Base-by-base conservation (phyloP, 2,329 filamentous ascomycete species). In the Proliferodiscus dingleyae region DNA sequence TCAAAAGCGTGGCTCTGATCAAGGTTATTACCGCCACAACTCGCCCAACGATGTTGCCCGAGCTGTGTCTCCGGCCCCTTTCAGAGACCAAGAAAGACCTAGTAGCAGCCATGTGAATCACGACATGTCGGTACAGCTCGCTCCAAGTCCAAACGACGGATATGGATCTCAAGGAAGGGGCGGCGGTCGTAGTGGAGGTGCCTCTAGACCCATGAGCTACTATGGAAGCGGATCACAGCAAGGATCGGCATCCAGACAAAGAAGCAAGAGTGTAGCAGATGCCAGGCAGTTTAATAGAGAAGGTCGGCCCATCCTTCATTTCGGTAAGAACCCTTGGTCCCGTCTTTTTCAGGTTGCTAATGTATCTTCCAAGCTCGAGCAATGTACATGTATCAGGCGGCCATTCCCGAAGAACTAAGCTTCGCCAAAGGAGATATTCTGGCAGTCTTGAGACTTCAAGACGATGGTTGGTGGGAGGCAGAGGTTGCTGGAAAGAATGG, bases 391-490 rank as follows among this genome's bases (percentile, higher is more conserved):
- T 98, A 98, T 66, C 82, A 86, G 61, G 89, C 93, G 2, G 91
- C 89, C 18, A 98, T 98, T 47, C 89, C 91, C 0, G 93, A 97
- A 64, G 94, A 98, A 68, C 72, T 98, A 16, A 85, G 86, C 11
- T 98, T 98, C 66, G 75, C 76, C 37, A 98, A 98, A 71, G 90
- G 90, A 38, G 94, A 98, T 62, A 81, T 91, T 48, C 74, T 98
- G 11, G 89, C 91, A 2, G 83, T 98, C 11, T 72, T 96, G 37
- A 78, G 90, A 49, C 81, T 95, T 60, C 93, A 98, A 68, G 93
- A 98, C 64, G 93, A 98, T 63, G 93, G 93, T 16, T 98, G 93
- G 93, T 98, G 94, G 93, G 93, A 98, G 70, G 94, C 94, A 10
- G 91, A 96, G 66, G 80, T 96, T 32, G 87, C 90, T 37, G 83